Base-by-base conservation (phyloP, 108 stramenopile species). In the Parietichytrium sp. region DNA sequence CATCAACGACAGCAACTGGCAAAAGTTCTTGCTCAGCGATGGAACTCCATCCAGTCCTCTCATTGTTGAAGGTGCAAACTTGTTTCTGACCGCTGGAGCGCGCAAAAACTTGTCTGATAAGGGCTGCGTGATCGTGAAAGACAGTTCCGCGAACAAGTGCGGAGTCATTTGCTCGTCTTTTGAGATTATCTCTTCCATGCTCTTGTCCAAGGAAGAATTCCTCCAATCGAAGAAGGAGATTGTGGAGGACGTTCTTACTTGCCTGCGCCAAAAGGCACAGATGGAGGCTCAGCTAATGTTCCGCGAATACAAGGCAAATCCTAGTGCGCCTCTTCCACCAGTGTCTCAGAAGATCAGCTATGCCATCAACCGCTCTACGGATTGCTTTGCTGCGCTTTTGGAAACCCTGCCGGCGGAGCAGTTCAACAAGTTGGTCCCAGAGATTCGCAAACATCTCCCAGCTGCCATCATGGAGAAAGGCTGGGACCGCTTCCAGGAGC, bases 111-210 rank as follows among this genome's bases (percentile, higher is more conserved):
- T 98, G 47, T 94, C 89, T 83, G 92, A 96, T 16, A 93, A 97
- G 54, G 95, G 95, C 51, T 95, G 97, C 29, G 78, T 91, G 8
- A 96, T 98, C 88, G 95, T 98, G 51, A 98, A 98, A 85, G 98
- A 98, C 87, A 95, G 94, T 18, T 95, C 95, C 61, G 98, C 98
- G 26, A 98, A 98, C 90, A 98, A 98, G 87, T 93, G 94, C 38
- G 98, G 98, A 49, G 98, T 98, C 13, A 96, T 98, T 78, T 96
- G 95, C 54, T 94, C 93, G 38, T 94, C 93, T 49, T 96, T 94
- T 83, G 98, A 98, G 84, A 96, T 97, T 54, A 91, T 91, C 81
- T 91, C 96, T 23, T 95, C 96, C 52, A 97, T 97, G 96, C 81
- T 98, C 47, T 51, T 95, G 55, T 89, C 86, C 51, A 93, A 96